A percentile compares a stretch with the other conserved stretches of the same genome.
Conservation (phyloP, 2,329 filamentous ascomycete species). For the Dactylonectria estremocensis region DNA sequence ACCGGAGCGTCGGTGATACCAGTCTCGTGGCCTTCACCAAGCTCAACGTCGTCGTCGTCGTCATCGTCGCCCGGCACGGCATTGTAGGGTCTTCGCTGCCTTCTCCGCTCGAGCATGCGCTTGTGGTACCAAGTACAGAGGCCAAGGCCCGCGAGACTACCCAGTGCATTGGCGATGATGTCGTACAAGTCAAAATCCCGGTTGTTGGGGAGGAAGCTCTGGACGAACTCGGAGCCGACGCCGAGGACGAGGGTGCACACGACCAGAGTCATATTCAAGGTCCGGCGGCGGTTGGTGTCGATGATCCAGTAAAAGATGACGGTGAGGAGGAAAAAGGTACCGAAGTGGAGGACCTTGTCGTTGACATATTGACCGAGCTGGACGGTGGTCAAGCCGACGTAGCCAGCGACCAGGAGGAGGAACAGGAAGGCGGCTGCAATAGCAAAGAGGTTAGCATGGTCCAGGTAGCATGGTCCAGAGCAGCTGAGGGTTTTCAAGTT, state of each 20-base stretch:
- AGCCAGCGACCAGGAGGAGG: constrained; percentile 82
- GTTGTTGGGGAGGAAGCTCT: constrained; percentile 81
- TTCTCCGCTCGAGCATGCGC: constrained; percentile 92
- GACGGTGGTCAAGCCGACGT: constrained; percentile 81
- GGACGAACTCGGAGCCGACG: constrained; percentile 82
- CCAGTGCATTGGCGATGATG: constrained; percentile 88
- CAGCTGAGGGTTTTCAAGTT: neutral
- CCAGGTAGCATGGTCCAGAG: constrained; percentile 6
- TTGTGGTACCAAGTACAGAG: constrained; percentile 94
- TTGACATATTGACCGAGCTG: constrained; percentile 75
- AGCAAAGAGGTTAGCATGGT: constrained; percentile 12
- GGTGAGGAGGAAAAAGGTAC: constrained; percentile 93
- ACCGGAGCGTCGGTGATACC: constrained; percentile 66
- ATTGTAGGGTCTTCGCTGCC: constrained; percentile 80
- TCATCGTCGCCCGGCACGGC: constrained; percentile 73
- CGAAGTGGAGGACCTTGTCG: constrained; percentile 90
- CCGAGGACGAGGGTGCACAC: constrained; percentile 82
- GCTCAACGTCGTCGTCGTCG: constrained; percentile 78
- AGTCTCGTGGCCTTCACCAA: constrained; percentile 80
- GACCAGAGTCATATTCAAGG: constrained; percentile 85
- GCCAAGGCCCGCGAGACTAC: constrained; percentile 79
- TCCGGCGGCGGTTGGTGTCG: constrained; percentile 89
- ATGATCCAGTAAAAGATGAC: constrained; percentile 96
- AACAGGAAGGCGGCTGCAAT: constrained; percentile 75
- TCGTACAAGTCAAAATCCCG: constrained; percentile 84